Evolutionary conservation across 768 basidiomycete genomes (phyloP).

Genomic region (Pulveroboletus sp.): DNA sequence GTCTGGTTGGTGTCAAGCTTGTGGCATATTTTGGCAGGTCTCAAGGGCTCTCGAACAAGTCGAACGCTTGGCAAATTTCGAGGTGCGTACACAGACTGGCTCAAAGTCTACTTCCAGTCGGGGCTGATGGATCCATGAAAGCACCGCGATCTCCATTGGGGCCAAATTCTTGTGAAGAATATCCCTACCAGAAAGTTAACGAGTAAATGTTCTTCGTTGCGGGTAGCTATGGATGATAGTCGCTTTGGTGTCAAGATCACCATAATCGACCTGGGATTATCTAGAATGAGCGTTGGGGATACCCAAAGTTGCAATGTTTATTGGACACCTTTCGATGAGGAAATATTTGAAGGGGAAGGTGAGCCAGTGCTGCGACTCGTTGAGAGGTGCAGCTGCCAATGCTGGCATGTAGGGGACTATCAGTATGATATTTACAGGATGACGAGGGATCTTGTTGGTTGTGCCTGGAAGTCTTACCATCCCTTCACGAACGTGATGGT

Average conservation of each 20-base stretch:
- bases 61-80: conserved; percentile 77
- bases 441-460: conserved; percentile 63
- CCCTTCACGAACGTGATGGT: conserved; percentile 92
- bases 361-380: conserved; percentile 9
- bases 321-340: conserved; percentile 83
- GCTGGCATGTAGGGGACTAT: conserved; percentile 59
- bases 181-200: conserved; percentile 33
- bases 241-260: conserved; percentile 71
- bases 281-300: conserved; percentile 68
- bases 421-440: conserved; percentile 94
- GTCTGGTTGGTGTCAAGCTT: conserved; percentile 81
- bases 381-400: conserved; percentile 7
- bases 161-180: conserved; percentile 84
- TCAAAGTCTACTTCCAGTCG: not conserved
- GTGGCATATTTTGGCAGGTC: conserved; percentile 89
- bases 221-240: conserved; percentile 58
- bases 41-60: conserved; percentile 70
- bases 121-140: conserved; percentile 29
- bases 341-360: conserved; percentile 92
- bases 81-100: conserved; percentile 48
- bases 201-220: conserved; percentile 30
- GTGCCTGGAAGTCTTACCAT: conserved; percentile 69
- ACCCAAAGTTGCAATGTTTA: conserved; percentile 43
- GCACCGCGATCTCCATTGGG: conserved; percentile 99
- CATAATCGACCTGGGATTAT: conserved; percentile 91